Evolutionary conservation across 805 yeast genomes (phyloP).

Genomic region (Saccharomycopsis oosterbeekiorum): DNA sequence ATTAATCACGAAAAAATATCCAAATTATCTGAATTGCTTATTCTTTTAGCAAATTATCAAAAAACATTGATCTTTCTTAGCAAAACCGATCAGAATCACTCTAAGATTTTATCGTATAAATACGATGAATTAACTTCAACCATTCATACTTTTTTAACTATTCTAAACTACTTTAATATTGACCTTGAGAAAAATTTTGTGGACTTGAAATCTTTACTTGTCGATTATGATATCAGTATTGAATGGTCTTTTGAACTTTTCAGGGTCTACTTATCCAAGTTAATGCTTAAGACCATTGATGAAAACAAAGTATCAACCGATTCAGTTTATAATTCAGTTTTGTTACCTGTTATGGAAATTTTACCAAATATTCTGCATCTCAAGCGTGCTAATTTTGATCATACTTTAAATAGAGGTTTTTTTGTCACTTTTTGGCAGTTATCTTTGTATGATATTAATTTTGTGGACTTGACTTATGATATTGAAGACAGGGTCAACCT

Average conservation of each 20-base stretch:
- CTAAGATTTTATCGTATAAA: slow-evolving; percentile 62
- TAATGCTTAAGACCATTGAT: slow-evolving; percentile 18
- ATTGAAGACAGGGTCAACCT: slow-evolving; percentile 34
- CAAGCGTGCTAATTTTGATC: slow-evolving; percentile 22
- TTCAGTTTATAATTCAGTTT: background rate
- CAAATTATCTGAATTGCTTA: slow-evolving; percentile 41
- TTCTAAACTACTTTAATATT: slow-evolving; percentile 40
- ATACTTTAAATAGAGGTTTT: slow-evolving; percentile 31
- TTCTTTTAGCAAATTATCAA: slow-evolving; percentile 46
- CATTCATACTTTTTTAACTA: slow-evolving; percentile 53
- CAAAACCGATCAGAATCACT: slow-evolving; percentile 32
- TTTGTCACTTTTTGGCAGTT: slow-evolving; percentile 66
- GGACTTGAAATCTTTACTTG: slow-evolving; percentile 32
- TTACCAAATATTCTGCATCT: slow-evolving; percentile 17
- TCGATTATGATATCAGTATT: slow-evolving; percentile 36
- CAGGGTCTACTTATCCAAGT: slow-evolving; percentile 37
- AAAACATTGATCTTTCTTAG: slow-evolving; percentile 29
- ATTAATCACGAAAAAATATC: background rate
- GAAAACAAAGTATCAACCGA: slow-evolving; percentile 18
- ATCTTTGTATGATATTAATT: slow-evolving; percentile 61
- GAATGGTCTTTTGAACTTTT: slow-evolving; percentile 73
- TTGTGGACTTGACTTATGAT: slow-evolving; percentile 38
- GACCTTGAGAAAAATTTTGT: slow-evolving; percentile 30
- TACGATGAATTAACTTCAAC: slow-evolving; percentile 64
- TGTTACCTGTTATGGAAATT: slow-evolving; percentile 10